These are phyloP conservation scores for Fusarium graminum DNA, from an alignment of 2,329 filamentous ascomycete species.

Conservation along the genomic window DNA sequence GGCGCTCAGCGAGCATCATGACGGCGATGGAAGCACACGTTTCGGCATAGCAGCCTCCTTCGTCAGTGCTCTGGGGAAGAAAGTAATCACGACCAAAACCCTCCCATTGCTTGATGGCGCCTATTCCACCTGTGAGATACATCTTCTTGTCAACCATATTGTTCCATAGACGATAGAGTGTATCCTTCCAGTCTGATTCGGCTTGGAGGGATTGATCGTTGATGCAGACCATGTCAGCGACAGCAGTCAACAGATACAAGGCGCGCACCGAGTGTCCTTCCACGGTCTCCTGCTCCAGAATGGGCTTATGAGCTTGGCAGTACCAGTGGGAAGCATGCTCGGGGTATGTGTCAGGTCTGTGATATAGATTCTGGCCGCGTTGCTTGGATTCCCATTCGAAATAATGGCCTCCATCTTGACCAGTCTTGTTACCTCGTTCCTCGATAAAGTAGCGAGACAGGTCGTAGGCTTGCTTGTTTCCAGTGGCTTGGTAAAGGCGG, in stretches of 20 bases:
- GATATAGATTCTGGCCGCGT: conserved; percentile 1
- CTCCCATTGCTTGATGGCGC: conserved; percentile 57
- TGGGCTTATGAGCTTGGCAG: conserved; percentile 1
- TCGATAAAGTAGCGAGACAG: conserved; percentile 69
- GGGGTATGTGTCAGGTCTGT: conserved; percentile 1
- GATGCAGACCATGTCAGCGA: conserved; percentile 63
- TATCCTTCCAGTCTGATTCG: conserved; percentile 49
- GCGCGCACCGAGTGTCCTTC: conserved; percentile 69
- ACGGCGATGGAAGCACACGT: conserved; percentile 56
- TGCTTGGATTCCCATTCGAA: conserved; percentile 2
- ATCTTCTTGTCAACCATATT: conserved; percentile 73
- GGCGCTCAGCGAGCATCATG: conserved; percentile 70
- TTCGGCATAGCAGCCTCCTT: conserved; percentile 34
- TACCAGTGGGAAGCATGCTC: conserved; percentile 14
- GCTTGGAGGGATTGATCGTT: conserved; percentile 42
- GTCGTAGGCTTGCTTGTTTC: conserved; percentile 55
- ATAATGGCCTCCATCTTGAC: neutral
- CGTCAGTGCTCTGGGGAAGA: conserved; percentile 21
- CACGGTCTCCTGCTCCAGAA: neutral
- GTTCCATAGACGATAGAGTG: conserved; percentile 65
- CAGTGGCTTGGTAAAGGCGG: conserved; percentile 54
- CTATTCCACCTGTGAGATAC: conserved; percentile 73
- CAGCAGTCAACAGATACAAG: conserved; percentile 71
- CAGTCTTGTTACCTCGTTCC: conserved; percentile 65
- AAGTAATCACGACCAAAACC: conserved; percentile 41